These are phyloP conservation scores for Brasilioporus rufonigricans DNA, from an alignment of 768 basidiomycete species.

Conservation along the genomic window DNA sequence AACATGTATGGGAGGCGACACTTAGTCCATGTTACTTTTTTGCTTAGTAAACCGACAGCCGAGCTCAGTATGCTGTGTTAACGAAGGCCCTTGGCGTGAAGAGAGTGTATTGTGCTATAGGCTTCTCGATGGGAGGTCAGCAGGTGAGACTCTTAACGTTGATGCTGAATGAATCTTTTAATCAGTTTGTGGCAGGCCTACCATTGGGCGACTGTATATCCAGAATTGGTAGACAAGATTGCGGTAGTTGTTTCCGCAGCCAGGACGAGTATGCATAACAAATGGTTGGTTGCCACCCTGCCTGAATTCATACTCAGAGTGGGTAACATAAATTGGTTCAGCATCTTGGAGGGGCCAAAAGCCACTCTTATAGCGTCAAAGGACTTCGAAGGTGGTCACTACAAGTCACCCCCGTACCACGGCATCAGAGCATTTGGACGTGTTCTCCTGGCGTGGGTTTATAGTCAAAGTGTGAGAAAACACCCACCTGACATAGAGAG, in stretches of 20 bases:
- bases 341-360: conserved; percentile 58
- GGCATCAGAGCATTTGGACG: conserved; percentile 57
- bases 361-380: conserved; percentile 49
- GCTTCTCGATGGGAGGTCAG: conserved; percentile 62
- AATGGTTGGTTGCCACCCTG: conserved; percentile 42
- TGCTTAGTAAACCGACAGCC: conserved; percentile 32
- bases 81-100: conserved; percentile 44
- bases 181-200: conserved; percentile 38
- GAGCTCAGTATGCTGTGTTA: conserved; percentile 53
- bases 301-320: neutral
- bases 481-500: conserved; percentile 83
- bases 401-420: conserved; percentile 42
- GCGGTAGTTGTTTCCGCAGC: conserved; percentile 49
- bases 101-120: conserved; percentile 45
- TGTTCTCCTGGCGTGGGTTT: conserved; percentile 51
- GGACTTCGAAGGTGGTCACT: conserved; percentile 53
- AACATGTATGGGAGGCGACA: conserved; percentile 42
- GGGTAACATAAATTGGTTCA: conserved; percentile 14
- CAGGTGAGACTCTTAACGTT: conserved; percentile 26
- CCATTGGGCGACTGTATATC: conserved; percentile 54
- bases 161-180: neutral
- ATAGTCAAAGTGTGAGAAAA: conserved; percentile 52
- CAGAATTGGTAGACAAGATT: conserved; percentile 50
- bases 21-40: neutral
- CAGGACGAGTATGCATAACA: conserved; percentile 51